A percentile compares a stretch with the other conserved stretches of the same genome.
Conservation (phyloP, 2,329 filamentous ascomycete species). For the Fusarium acutatum region DNA sequence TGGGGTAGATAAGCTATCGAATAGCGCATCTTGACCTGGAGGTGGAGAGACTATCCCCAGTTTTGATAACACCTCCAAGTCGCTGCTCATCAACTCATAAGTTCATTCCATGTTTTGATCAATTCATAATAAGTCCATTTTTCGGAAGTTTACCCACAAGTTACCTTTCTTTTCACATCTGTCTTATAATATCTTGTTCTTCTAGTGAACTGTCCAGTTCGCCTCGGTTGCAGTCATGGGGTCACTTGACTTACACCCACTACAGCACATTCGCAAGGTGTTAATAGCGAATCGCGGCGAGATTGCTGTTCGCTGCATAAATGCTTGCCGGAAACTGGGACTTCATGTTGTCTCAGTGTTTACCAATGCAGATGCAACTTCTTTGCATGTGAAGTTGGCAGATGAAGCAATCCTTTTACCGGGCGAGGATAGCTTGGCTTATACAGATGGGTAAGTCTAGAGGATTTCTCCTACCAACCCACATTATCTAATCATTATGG, state of each 20-base stretch:
- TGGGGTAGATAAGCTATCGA: slow-evolving; percentile 1
- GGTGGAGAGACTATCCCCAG: not conserved
- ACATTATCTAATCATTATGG: not conserved
- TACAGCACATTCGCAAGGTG: not conserved
- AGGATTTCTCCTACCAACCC: too few relatives aligned
- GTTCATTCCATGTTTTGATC: not conserved
- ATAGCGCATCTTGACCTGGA: not conserved
- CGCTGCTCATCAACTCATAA: not conserved
- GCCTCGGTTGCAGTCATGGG: not conserved
- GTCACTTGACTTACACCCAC: not conserved
- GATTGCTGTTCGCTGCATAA: not conserved
- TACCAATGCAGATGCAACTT: not conserved
- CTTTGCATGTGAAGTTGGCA: not conserved
- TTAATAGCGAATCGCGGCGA: not conserved
- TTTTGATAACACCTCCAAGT: not conserved
- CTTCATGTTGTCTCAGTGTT: not conserved
- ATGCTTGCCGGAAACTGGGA: not conserved
- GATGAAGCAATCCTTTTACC: not conserved
- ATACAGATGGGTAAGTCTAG: not conserved
- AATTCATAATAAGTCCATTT: not conserved
- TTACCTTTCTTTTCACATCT: not conserved
- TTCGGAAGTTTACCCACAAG: accelerated
- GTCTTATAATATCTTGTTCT: not conserved
- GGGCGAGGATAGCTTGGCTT: not conserved
- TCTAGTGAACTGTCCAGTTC: too few relatives aligned